Base-by-base conservation (phyloP, 2,329 filamentous ascomycete genomes). In the Colletotrichum lupini region DNA sequence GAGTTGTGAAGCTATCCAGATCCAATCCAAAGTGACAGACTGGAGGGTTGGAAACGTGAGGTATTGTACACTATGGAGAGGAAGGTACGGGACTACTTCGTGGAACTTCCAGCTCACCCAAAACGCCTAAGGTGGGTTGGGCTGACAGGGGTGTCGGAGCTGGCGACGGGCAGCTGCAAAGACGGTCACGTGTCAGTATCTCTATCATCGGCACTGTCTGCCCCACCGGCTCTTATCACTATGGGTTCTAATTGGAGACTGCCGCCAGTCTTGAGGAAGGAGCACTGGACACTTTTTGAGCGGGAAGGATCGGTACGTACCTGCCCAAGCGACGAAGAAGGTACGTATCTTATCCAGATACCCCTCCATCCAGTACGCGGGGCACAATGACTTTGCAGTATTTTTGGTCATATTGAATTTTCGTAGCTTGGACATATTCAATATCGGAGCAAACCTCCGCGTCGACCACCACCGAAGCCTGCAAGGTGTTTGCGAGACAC, bases 51-150 rank as follows among this genome's bases (percentile, higher is more conserved):
- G 26, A 26, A 57, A 58, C 52, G 55, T 37, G 28, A 30, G 64
- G 49, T 57, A 19, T 42, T 42, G 37, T 42, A 42, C 37, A 16
- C 7, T 42, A 62, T 22, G 53, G 7, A 24, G 42, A 46, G 55
- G 19, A 53, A 63, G 53, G 66, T 42, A 62, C 42, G 58, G n/a
- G 56, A 22, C 53, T 60, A 28, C 42, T 52, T 49, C 67, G 55
- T 73, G 73, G 73, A 76, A 76, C 68, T 69, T 76, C 75, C 74
- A 76, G 71, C 71, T 76, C 74, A 76, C 59, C 72, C 74, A 75
- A 75, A 76, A 76, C 74, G 53, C 62, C 35, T 35, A 26, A 63
- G 62, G 74, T 72, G 74, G 74, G 67, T 73, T 57, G 46, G 24
- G n/a, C 58, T 49, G 58, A 63, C 67, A 66, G 71, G 72, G 72